Conservation (phyloP, 2,329 filamentous ascomycete species). For the Bipolaris victoriae region DNA sequence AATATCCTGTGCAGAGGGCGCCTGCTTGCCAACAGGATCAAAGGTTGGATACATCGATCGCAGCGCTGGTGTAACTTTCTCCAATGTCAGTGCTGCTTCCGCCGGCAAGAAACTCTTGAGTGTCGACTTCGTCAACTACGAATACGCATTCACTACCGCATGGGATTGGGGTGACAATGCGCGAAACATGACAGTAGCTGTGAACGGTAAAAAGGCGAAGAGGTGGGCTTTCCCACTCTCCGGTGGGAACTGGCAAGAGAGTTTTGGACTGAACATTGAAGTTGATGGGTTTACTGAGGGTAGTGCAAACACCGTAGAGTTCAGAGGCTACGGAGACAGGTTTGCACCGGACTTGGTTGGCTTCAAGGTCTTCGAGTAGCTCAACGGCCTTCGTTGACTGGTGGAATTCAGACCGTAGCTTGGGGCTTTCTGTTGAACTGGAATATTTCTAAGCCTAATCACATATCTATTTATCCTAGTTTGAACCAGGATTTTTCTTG, state of each 20-base stretch:
- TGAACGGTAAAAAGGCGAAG: conserved; percentile 47
- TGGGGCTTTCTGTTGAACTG: neutral
- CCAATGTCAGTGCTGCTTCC: conserved; percentile 30
- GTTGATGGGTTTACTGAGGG: conserved; percentile 37
- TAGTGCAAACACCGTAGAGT: conserved; percentile 28
- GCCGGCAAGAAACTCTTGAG: conserved; percentile 42
- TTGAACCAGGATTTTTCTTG: neutral
- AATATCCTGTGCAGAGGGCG: conserved; percentile 29
- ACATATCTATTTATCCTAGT: neutral
- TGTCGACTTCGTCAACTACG: conserved; percentile 52
- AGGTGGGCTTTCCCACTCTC: conserved; percentile 50
- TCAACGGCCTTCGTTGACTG: neutral
- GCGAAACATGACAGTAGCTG: conserved; percentile 46
- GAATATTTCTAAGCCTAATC: neutral
- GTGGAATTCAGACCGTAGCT: neutral
- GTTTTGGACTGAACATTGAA: conserved; percentile 32
- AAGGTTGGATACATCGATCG: conserved; percentile 45
- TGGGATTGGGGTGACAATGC: conserved; percentile 45
- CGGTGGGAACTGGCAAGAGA: conserved; percentile 50
- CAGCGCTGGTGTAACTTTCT: conserved; percentile 36
- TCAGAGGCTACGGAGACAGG: conserved; percentile 22
- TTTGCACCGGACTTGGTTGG: conserved; percentile 41
- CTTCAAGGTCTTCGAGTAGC: conserved; percentile 32
- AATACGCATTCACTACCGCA: conserved; percentile 46
- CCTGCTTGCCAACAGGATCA: conserved; percentile 38